Conservation (phyloP, 805 yeast species). For the Saccharomycopsis schoenii region DNA sequence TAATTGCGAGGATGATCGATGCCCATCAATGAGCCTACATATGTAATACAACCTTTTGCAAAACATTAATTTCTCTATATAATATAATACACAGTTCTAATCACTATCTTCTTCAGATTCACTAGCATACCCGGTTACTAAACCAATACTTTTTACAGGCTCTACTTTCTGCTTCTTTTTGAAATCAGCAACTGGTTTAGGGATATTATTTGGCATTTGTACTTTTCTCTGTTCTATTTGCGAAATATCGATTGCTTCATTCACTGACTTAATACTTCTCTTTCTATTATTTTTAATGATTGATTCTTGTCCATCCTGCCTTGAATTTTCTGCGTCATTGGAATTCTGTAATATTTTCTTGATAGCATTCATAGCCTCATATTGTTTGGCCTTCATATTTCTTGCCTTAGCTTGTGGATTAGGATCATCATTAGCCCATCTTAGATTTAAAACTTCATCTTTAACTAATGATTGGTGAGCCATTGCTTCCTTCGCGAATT, state of each 20-base stretch:
- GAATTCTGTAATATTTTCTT: conserved; percentile 1
- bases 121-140: conserved; percentile 10
- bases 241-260: neutral
- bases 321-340: neutral
- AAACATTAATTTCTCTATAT: neutral
- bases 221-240: neutral
- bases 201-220: neutral
- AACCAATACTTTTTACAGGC: neutral
- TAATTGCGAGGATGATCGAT: too few relatives aligned
- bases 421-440: conserved; percentile 91
- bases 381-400: conserved; percentile 25
- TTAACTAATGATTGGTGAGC: conserved; percentile 64
- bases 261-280: neutral
- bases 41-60: neutral
- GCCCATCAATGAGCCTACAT: neutral
- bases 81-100: neutral
- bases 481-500: conserved; percentile 95
- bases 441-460: conserved; percentile 55
- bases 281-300: neutral
- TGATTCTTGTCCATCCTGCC: neutral
- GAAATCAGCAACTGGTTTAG: neutral
- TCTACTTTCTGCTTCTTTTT: neutral
- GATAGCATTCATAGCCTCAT: conserved; percentile 12
- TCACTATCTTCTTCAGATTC: conserved; percentile 8
- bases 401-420: conserved; percentile 52